Conservation (phyloP, 768 basidiomycete species). For the Hygrophoropsis aurantiaca region DNA sequence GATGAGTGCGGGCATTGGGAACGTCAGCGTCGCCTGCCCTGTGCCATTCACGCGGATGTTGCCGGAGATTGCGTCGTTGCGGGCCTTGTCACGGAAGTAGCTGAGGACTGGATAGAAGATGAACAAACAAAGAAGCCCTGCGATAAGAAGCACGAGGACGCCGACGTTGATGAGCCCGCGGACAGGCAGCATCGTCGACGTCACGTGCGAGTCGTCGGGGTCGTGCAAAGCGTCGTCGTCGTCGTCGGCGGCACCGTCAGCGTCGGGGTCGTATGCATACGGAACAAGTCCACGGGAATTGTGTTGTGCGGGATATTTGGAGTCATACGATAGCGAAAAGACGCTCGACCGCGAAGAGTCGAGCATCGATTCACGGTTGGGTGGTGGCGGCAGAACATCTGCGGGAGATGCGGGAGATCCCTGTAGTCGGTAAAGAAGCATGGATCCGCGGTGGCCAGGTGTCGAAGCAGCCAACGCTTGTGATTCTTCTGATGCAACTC, state of each 20-base stretch:
- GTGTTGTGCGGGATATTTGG: conserved; percentile 61
- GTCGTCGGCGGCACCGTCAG: conserved; percentile 59
- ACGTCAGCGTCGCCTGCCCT: conserved; percentile 56
- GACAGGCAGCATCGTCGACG: conserved; percentile 24
- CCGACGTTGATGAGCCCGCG: conserved; percentile 64
- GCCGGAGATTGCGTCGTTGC: conserved; percentile 51
- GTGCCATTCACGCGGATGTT: conserved; percentile 68
- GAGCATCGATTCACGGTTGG: conserved; percentile 41
- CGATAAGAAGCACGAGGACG: conserved; percentile 62
- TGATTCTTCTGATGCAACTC: conserved; percentile 45
- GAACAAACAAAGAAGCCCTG: conserved; percentile 69
- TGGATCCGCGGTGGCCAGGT: conserved; percentile 46
- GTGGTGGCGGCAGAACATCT: conserved; percentile 14
- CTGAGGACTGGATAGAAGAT: conserved; percentile 76
- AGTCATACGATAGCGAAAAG: conserved; percentile 50
- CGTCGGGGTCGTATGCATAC: conserved; percentile 68
- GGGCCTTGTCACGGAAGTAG: conserved; percentile 42
- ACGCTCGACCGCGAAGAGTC: conserved; percentile 55
- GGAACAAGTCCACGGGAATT: conserved; percentile 48
- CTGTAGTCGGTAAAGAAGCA: conserved; percentile 72
- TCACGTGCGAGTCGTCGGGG: conserved; percentile 40
- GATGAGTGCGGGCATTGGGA: conserved; percentile 57
- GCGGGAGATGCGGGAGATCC: conserved; percentile 42
- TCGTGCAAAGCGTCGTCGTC: conserved; percentile 81
- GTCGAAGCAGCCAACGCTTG: conserved; percentile 38